These are phyloP conservation scores for Magnolia changhungtana DNA, from an alignment of 164 flowering plant genomes.

Conservation along the genomic window DNA sequence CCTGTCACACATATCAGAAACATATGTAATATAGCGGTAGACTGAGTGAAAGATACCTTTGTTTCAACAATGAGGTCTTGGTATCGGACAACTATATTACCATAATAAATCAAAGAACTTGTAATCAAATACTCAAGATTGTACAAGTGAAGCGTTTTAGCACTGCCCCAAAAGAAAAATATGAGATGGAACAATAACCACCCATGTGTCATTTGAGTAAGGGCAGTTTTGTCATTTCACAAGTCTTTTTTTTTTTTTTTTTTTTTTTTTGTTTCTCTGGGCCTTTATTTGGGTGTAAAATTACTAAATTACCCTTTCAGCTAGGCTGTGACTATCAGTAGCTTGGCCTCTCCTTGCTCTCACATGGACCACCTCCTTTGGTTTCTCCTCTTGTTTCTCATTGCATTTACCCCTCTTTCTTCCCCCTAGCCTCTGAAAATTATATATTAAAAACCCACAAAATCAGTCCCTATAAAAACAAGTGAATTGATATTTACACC, in stretches of 20 bases:
- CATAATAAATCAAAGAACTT: no score
- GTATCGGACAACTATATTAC: background rate
- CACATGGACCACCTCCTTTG: constrained; percentile 62
- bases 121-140: no score
- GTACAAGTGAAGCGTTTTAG: no score
- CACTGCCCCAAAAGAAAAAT: background rate
- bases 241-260: background rate
- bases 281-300: background rate
- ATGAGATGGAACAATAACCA: background rate
- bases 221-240: background rate
- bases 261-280: background rate
- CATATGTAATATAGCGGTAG: no score
- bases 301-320: constrained; percentile 53
- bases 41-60: no score
- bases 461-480: background rate
- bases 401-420: constrained; percentile 33
- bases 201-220: background rate
- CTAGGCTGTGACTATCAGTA: constrained; percentile 72
- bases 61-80: no score
- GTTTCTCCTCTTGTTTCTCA: constrained; percentile 32
- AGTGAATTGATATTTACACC: no score
- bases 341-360: constrained; percentile 76
- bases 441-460: background rate
- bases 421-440: constrained; percentile 29
- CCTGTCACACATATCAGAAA: constrained; percentile 20